Evolutionary conservation across 2,329 filamentous ascomycete genomes (phyloP).

Genomic region (Botrytis tulipae): DNA sequence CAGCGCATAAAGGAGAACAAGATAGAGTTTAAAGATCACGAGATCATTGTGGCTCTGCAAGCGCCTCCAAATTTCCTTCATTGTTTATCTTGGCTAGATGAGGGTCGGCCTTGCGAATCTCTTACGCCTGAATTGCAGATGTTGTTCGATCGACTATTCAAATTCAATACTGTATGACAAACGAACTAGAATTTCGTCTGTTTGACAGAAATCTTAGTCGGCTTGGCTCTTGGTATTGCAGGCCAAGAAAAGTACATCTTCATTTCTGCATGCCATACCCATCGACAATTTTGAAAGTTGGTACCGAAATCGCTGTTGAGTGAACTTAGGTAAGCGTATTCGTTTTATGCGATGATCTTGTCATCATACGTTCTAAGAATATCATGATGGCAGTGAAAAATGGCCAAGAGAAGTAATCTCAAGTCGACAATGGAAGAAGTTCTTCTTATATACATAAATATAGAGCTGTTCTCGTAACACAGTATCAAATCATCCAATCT

Average conservation of each 20-base stretch:
- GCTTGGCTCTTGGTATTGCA: background rate
- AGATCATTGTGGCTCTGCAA: conserved; percentile 1
- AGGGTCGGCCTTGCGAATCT: background rate
- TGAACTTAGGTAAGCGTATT: background rate
- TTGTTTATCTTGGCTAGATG: background rate
- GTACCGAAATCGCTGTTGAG: background rate
- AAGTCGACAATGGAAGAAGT: background rate
- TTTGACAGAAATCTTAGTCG: background rate
- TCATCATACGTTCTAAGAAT: background rate
- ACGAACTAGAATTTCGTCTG: background rate
- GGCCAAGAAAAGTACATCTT: background rate
- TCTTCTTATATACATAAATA: background rate
- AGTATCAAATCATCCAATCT: background rate
- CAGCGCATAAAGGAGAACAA: background rate
- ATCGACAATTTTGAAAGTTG: background rate
- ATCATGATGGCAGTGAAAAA: background rate
- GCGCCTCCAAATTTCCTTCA: background rate
- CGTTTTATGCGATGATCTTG: background rate
- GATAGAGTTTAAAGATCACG: background rate
- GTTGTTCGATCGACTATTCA: background rate
- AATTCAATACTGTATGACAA: background rate
- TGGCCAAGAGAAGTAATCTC: background rate
- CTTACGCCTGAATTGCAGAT: background rate
- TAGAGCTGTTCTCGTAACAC: background rate
- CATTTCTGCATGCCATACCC: background rate